Evolutionary conservation across 495 filamentous ascomycete species (phyloP).

Genomic region (Aspergillus homomorphus): DNA sequence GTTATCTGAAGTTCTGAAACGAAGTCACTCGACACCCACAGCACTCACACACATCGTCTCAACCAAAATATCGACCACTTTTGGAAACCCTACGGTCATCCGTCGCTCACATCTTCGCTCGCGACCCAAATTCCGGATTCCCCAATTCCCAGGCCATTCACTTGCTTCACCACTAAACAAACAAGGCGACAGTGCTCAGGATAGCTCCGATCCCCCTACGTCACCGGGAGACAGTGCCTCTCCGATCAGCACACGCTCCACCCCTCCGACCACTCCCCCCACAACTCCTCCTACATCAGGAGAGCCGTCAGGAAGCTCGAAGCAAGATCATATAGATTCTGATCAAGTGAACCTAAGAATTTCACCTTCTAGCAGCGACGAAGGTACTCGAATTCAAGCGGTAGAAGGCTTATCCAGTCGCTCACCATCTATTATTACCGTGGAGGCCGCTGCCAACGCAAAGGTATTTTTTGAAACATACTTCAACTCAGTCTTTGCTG

Average conservation of each 20-base stretch:
- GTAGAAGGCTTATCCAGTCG: conserved; percentile 18
- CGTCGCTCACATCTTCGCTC: conserved; percentile 44
- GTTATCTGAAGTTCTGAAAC: conserved; percentile 1
- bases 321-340: conserved; percentile 11
- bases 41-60: conserved; percentile 45
- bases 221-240: conserved; percentile 32
- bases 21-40: conserved; percentile 21
- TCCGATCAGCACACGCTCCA: conserved; percentile 30
- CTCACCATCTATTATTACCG: conserved; percentile 65
- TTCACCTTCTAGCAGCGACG: conserved; percentile 9
- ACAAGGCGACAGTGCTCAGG: conserved; percentile 30
- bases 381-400: conserved; percentile 15
- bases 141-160: conserved; percentile 20
- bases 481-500: conserved; percentile 63
- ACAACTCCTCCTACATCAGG: conserved; percentile 36
- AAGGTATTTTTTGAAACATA: conserved; percentile 86
- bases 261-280: background rate
- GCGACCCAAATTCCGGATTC: conserved; percentile 39
- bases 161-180: conserved; percentile 12
- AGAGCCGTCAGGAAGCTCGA: conserved; percentile 25
- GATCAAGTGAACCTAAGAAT: conserved; percentile 2
- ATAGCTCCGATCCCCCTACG: conserved; percentile 42
- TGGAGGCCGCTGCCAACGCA: conserved; percentile 72
- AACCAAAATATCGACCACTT: conserved; percentile 47
- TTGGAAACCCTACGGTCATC: conserved; percentile 54